Evolutionary conservation across 2,329 filamentous ascomycete genomes (phyloP).

Genomic region (Fusarium clavum): DNA sequence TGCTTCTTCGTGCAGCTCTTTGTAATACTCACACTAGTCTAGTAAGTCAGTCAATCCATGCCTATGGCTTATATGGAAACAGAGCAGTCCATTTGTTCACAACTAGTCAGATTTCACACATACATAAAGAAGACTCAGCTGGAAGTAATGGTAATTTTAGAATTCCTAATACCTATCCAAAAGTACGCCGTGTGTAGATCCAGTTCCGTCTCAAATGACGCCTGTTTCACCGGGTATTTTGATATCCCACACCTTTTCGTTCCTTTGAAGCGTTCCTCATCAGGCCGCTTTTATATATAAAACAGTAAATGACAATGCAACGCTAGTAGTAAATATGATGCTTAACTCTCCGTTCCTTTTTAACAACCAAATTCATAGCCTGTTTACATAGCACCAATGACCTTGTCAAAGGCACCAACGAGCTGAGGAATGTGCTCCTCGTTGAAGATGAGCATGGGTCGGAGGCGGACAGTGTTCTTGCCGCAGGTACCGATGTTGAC

Average conservation of each 20-base stretch:
- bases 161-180: constrained; percentile 36
- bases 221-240: constrained; percentile 31
- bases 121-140: background rate
- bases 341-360: constrained; percentile 27
- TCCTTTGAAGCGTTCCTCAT: constrained; percentile 20
- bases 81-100: background rate
- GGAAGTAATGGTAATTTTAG: constrained; percentile 24
- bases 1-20: background rate
- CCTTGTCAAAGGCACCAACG: constrained; percentile 47
- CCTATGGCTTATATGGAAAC: background rate
- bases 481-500: constrained; percentile 85
- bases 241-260: constrained; percentile 29
- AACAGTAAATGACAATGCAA: constrained; percentile 37
- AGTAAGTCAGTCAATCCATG: background rate
- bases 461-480: constrained; percentile 73
- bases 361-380: constrained; percentile 14
- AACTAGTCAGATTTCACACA: background rate
- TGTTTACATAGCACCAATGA: constrained; percentile 45
- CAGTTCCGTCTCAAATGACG: constrained; percentile 37
- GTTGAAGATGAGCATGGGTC: constrained; percentile 87
- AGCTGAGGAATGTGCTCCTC: constrained; percentile 67
- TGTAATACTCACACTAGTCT: background rate
- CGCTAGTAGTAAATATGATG: constrained; percentile 45
- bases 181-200: constrained; percentile 42
- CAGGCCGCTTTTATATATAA: constrained; percentile 11